Evolutionary conservation across 257 asterid species (phyloP).

Genomic region (Primulina huaijiensis): DNA sequence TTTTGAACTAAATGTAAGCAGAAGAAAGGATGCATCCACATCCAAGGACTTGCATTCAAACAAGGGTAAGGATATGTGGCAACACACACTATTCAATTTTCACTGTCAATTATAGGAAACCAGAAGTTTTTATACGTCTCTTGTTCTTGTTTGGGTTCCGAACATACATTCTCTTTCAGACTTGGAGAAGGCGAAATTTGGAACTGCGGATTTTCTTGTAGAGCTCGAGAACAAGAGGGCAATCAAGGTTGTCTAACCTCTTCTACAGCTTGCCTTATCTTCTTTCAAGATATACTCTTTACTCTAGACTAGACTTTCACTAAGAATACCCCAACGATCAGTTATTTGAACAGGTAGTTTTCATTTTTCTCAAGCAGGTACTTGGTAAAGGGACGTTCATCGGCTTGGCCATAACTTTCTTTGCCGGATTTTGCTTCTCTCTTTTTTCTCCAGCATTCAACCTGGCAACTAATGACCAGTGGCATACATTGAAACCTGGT

Average conservation of each 20-base stretch:
- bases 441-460: slow-evolving; percentile 90
- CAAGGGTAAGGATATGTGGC: slow-evolving; percentile 27
- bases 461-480: slow-evolving; percentile 87
- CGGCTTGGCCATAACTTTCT: slow-evolving; percentile 75
- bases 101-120: no score
- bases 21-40: slow-evolving; percentile 31
- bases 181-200: slow-evolving; percentile 58
- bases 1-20: slow-evolving; percentile 27
- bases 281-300: no score
- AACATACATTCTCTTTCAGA: slow-evolving; percentile 11
- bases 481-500: slow-evolving; percentile 58
- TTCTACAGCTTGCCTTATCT: neutral
- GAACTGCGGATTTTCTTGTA: slow-evolving; percentile 73
- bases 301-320: no score
- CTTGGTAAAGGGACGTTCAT: slow-evolving; percentile 72
- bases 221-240: slow-evolving; percentile 76
- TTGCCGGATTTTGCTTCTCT: slow-evolving; percentile 86
- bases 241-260: slow-evolving; percentile 58
- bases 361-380: slow-evolving; percentile 43
- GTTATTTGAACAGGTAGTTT: neutral
- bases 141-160: neutral
- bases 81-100: no score
- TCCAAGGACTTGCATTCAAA: slow-evolving; percentile 27
- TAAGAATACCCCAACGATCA: no score
- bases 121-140: no score